These are phyloP conservation scores for Phoma sp. DNA, from an alignment of 2,329 filamentous ascomycete species.

Conservation along the genomic window DNA sequence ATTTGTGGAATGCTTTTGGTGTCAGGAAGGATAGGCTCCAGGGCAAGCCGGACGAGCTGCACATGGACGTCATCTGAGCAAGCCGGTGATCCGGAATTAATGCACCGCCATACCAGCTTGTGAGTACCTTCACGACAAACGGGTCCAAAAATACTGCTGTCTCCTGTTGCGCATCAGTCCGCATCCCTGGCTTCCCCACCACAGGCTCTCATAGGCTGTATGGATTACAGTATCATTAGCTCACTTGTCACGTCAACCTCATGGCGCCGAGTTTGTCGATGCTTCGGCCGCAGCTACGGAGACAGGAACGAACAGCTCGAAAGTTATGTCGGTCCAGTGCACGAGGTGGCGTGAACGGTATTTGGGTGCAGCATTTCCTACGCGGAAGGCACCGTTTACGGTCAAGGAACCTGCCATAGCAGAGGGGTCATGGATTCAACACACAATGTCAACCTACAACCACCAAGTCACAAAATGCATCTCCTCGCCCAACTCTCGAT, in stretches of 20 bases:
- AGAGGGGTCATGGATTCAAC: too few species aligned
- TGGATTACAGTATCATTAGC: not conserved
- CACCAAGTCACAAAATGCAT: too few species aligned
- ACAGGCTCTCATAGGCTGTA: not conserved
- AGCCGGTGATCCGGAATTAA: not conserved
- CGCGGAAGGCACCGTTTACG: not conserved
- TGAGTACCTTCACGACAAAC: not conserved
- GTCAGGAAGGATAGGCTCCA: conserved; percentile 27
- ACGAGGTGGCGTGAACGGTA: not conserved
- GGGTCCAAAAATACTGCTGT: not conserved
- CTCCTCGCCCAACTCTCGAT: too few species aligned
- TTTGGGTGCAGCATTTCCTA: not conserved
- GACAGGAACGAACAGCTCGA: not conserved
- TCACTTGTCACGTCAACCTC: not conserved
- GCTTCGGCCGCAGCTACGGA: not conserved
- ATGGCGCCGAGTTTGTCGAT: not conserved
- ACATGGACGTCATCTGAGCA: conserved; percentile 39
- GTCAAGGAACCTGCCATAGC: not conserved
- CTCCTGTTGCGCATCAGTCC: not conserved
- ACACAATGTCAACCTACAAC: too few species aligned
- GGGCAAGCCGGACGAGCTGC: conserved; percentile 30
- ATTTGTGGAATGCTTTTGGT: conserved; percentile 33
- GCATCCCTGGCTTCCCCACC: not conserved
- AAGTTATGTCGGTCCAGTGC: not conserved
- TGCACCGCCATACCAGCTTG: too few species aligned